Evolutionary conservation across 192 early-diverging fungal genomes (phyloP), one percentile per base, ranked within the genome.

Genomic region (Chytriomyces confervae): DNA sequence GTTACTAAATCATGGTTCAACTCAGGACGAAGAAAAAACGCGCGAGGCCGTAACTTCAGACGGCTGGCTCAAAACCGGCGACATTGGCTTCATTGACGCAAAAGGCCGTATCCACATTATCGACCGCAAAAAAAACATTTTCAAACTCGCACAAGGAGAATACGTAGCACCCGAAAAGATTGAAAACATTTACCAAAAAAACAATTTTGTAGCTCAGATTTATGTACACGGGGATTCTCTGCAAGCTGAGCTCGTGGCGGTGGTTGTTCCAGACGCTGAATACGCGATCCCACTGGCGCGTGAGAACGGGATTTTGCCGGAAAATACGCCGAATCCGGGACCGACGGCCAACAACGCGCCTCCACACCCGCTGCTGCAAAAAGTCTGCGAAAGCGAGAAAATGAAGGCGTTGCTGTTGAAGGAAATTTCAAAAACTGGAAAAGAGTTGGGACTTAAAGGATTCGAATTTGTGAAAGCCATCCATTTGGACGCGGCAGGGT

Each of bases 391-490:
- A 16, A 78, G 62, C 48, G 61, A 73, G 3, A 67, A 80, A 65
- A 81, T 89, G 78, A 78, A 84, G 48, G 61, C 81, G 29, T 63
- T 77, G 51, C 76, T 89, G 7, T 60, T 81, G 64, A 65, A 74
- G 60, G 88, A 89, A 49, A 69, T 89, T 65, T 71, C 51, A 23
- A 27, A 45, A 27, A 60, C 93, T 81, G 97, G 93, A 43, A 92
- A 92, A 64, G 83, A 85, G 68, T 82, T 89, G 47, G 93, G 94
- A 79, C 84, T 97, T 73, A 92, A 92, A 79, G 94, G 95, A 5
- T 97, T 96, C 81, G 97, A 99, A 86, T 87, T 92, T 75, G 84
- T 93, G 27, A 93, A 91, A 83, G 86, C 82, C 24, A 80, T 95
- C 18, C 66, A 86, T 24, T 65, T 96, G n/a, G 83, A 91, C 45